phyloP scores from a whole-genome alignment of 2,329 filamentous ascomycete genomes.

The Penicillium sp. region DNA sequence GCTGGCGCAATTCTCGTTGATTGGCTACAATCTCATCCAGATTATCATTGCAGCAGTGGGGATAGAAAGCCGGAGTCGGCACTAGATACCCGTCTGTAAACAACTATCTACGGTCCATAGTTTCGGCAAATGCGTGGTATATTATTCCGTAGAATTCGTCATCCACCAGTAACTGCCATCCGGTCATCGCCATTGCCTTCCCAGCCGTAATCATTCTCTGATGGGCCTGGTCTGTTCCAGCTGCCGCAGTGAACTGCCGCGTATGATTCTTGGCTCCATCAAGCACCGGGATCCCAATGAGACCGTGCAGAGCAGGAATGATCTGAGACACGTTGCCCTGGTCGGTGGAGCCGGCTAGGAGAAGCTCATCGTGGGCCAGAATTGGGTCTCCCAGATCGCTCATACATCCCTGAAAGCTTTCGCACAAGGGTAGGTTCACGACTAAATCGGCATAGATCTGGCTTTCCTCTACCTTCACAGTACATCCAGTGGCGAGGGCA shows the following conservation, averaged over 20 bases:
- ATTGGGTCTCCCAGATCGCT: not conserved
- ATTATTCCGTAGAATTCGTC: not conserved
- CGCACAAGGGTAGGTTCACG: not conserved
- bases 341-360: not conserved
- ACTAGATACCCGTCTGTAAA: not conserved
- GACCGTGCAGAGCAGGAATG: not conserved
- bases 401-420: not conserved
- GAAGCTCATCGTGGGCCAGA: slow-evolving; percentile 1
- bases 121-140: not conserved
- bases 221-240: slow-evolving; percentile 15
- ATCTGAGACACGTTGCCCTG: not conserved
- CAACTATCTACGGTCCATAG: not conserved
- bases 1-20: not conserved
- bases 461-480: slow-evolving; percentile 12
- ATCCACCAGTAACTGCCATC: not conserved
- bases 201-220: slow-evolving; percentile 1
- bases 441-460: not conserved
- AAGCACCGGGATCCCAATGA: not conserved
- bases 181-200: not conserved
- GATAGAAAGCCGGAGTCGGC: not conserved
- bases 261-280: slow-evolving; percentile 19
- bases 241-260: slow-evolving; percentile 19
- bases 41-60: not conserved
- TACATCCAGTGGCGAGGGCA: slow-evolving; percentile 36
- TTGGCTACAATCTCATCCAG: not conserved